Evolutionary conservation across 2,329 filamentous ascomycete species (phyloP).

Genomic region (Ophiosphaerella herpotricha): DNA sequence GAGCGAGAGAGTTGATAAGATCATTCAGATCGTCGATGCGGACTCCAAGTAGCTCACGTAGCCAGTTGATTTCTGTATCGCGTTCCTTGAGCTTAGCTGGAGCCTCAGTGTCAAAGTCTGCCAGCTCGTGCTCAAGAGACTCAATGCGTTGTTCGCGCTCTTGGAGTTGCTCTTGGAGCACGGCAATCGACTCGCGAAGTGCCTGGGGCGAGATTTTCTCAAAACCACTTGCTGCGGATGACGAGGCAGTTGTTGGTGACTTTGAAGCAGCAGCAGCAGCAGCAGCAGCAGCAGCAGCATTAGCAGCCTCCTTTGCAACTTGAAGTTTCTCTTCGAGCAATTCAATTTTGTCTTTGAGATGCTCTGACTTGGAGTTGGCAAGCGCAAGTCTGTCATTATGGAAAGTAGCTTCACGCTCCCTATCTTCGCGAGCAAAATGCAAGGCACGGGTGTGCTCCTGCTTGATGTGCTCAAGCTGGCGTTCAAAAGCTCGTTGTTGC

Average conservation of each 20-base stretch:
- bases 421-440: constrained; percentile 77
- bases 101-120: constrained; percentile 74
- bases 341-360: constrained; percentile 81
- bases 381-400: constrained; percentile 80
- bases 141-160: constrained; percentile 91
- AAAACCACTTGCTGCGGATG: constrained; percentile 54
- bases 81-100: constrained; percentile 84
- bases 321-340: constrained; percentile 91
- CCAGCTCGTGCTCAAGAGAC: constrained; percentile 74
- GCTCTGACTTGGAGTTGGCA: constrained; percentile 80
- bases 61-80: constrained; percentile 92
- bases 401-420: constrained; percentile 76
- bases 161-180: constrained; percentile 94
- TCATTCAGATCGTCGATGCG: constrained; percentile 90
- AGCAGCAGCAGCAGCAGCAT: constrained; percentile 76
- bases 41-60: constrained; percentile 89
- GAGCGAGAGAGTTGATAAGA: constrained; percentile 78
- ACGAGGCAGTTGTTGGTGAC: constrained; percentile 50
- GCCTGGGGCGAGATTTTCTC: constrained; percentile 95
- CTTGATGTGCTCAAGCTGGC: constrained; percentile 50
- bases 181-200: constrained; percentile 92
- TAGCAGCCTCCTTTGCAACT: constrained; percentile 84
- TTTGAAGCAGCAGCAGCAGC: constrained; percentile 66
- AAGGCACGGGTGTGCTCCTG: constrained; percentile 67
- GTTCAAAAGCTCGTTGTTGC: constrained; percentile 49